Evolutionary conservation across 2,329 filamentous ascomycete species (phyloP).

Genomic region (Geosmithia morbida): DNA sequence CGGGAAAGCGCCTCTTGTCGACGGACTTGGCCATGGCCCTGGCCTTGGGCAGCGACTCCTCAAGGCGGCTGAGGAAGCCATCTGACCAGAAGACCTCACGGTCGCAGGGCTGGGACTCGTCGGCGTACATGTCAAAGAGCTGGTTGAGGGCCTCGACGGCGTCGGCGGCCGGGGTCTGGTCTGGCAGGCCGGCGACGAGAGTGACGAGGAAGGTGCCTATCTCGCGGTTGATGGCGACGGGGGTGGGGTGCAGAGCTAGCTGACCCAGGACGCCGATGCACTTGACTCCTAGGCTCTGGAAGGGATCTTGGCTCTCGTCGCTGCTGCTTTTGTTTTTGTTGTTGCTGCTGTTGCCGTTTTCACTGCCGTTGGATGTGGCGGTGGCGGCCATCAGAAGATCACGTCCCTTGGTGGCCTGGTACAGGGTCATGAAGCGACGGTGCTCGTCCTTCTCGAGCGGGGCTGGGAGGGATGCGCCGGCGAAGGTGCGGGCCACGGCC

Average conservation of each 20-base stretch:
- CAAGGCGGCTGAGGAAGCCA: slow-evolving; percentile 42
- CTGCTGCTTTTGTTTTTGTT: background rate
- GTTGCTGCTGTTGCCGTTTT: slow-evolving; percentile 1
- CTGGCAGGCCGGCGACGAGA: slow-evolving; percentile 31
- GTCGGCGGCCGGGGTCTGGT: slow-evolving; percentile 36
- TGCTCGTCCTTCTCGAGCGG: slow-evolving; percentile 39
- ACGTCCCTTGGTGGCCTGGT: slow-evolving; percentile 39
- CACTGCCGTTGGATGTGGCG: too few species aligned
- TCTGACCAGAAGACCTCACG: slow-evolving; percentile 49
- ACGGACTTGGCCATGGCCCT: slow-evolving; percentile 43
- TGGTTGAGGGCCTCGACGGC: slow-evolving; percentile 51
- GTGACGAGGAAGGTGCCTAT: slow-evolving; percentile 49
- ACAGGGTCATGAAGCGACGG: slow-evolving; percentile 49
- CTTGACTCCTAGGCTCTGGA: slow-evolving; percentile 49
- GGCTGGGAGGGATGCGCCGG: slow-evolving; percentile 19
- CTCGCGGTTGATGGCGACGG: slow-evolving; percentile 40
- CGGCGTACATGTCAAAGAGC: slow-evolving; percentile 52
- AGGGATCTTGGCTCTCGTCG: slow-evolving; percentile 30
- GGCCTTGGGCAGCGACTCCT: slow-evolving; percentile 36
- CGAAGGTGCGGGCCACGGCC: slow-evolving; percentile 44
- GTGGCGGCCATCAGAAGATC: background rate
- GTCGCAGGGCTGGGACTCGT: slow-evolving; percentile 44
- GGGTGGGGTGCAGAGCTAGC: slow-evolving; percentile 40
- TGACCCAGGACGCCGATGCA: slow-evolving; percentile 53
- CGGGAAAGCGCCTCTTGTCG: slow-evolving; percentile 41